Evolutionary conservation across 257 asterid species (phyloP), one percentile per base, ranked within the genome.

Genomic region (Henckelia pumila): DNA sequence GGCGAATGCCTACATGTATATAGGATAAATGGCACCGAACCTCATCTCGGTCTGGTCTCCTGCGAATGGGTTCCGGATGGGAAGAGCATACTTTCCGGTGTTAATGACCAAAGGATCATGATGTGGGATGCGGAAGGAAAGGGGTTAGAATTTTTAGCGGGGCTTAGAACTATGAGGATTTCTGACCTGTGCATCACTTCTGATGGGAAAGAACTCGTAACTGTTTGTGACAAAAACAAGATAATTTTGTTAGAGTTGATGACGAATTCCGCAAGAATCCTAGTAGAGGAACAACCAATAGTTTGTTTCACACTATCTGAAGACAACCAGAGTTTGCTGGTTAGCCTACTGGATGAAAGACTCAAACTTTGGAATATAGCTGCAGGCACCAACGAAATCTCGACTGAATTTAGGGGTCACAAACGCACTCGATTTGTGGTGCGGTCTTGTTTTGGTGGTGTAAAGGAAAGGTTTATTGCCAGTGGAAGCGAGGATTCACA

Each of bases 1-100:
- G 74, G 74, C 7, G 33, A 69, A 58, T 75, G 79, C 59, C 59
- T 17, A 16, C 52, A 52, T 26, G 40, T 30, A 25, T 69, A 63
- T 35, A 29, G 30, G 33, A 59, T 40, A 70, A 13, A 9, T 58
- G 72, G 64, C 2, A 32, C 37, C 7, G 6, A 8, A 32, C 37
- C 37, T 9, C 2, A 11, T 53, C 25, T 58, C 23, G 71, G 75
- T 40, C 20, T 69, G 47, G 44, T 58, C 29, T 69, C 79, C 14
- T 75, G 79, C 64, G 70, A 35, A 56, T 75, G 75, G 79, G 65
- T 61, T 14, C 75, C 61, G 20, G 75, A 69, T 75, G 79, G 75
- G 6, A 64, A n/a, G 20, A 28, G 60, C 7, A 64, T 69, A 59
- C 62, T 40, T 19, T 56, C 37, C n/a, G 63, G 64, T 37, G 26